Base-by-base conservation (phyloP, 2,329 filamentous ascomycete species). In the Chaetoscypha palmicola region DNA sequence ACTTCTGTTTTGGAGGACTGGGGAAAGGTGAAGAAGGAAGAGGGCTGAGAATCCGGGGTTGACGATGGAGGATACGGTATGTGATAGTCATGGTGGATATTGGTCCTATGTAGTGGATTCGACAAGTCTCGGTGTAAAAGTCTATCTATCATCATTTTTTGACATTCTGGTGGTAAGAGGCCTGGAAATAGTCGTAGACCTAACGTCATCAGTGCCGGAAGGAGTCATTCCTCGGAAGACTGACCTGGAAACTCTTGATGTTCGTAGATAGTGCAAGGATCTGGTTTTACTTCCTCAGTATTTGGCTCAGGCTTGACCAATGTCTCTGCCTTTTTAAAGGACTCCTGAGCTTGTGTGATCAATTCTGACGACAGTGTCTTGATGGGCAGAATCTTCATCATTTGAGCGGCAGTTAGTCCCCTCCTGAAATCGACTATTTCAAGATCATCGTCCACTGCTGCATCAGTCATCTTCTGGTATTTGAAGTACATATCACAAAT, bases 1-100 rank as follows among this genome's bases (percentile, higher is more conserved):
- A 68, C 33, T 57, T 79, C 37, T 54, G 94, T 79, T 47, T 84
- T 83, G 7, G 70, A 66, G 26, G 72, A 66, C 2, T 72, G 71
- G 1, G 66, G 45, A 42, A 73, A 68, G 36, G 66, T 66, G 62
- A 81, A 81, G 65, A 81, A 78, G 21, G 77, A 81, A 3, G 51
- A 52, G 5, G 39, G 46, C 4, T 46, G 31, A 12, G 35, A 17
- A 3, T 10, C 39, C 14, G 43, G 28, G 38, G 45, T 14, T 62
- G 43, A 3, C 0, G 45, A 19, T 14, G 51, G 30, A 9, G 55
- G 40, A 55, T 90, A 90, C 2, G 77, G 73, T 7, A 94, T 65
- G 14, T 78, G 61, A 64, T 91, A 88, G 64, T 92, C 86, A 1
- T 87, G 71, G 62, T 92, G 85, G 19, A 97, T 69, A 63, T 97